Evolutionary conservation across 2,329 filamentous ascomycete species (phyloP).

Genomic region (Cercospora nicotianae): DNA sequence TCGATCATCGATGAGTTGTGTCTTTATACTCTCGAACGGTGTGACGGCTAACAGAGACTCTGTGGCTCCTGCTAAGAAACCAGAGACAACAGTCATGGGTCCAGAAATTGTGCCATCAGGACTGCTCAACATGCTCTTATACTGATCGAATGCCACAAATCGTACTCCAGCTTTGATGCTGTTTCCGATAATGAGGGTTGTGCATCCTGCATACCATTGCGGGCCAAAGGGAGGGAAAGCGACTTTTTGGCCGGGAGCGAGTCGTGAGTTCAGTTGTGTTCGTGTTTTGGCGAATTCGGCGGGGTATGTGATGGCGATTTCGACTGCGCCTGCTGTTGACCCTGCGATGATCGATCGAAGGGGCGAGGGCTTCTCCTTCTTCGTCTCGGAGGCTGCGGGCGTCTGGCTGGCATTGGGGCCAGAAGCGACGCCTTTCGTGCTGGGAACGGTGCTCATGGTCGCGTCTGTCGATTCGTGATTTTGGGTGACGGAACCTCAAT

Average conservation of each 20-base stretch:
- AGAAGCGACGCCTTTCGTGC: slow-evolving; percentile 20
- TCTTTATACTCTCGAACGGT: slow-evolving; percentile 97
- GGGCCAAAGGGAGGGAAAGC: slow-evolving; percentile 91
- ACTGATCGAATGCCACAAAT: slow-evolving; percentile 95
- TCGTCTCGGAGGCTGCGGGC: slow-evolving; percentile 18
- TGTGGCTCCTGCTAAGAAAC: slow-evolving; percentile 91
- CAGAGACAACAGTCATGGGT: slow-evolving; percentile 85
- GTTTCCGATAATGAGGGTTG: slow-evolving; percentile 94
- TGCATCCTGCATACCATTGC: slow-evolving; percentile 98
- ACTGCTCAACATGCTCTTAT: slow-evolving; percentile 80
- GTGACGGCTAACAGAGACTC: slow-evolving; percentile 93
- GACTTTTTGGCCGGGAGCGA: slow-evolving; percentile 80
- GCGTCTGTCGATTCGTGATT: neutral
- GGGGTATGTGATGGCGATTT: slow-evolving; percentile 94
- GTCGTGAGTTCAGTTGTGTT: slow-evolving; percentile 83
- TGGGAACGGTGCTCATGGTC: slow-evolving; percentile 29
- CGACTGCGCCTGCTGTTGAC: slow-evolving; percentile 87
- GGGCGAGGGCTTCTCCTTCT: slow-evolving; percentile 64
- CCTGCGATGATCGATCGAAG: slow-evolving; percentile 89
- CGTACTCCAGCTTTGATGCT: slow-evolving; percentile 93
- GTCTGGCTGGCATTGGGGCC: slow-evolving; percentile 1
- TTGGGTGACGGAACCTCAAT: neutral
- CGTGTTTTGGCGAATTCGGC: slow-evolving; percentile 97
- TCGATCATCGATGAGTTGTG: slow-evolving; percentile 94
- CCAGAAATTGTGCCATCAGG: slow-evolving; percentile 85